Evolutionary conservation across 2,329 filamentous ascomycete species (phyloP), one percentile per base, ranked within the genome.

Genomic region (Fusarium scirpi): DNA sequence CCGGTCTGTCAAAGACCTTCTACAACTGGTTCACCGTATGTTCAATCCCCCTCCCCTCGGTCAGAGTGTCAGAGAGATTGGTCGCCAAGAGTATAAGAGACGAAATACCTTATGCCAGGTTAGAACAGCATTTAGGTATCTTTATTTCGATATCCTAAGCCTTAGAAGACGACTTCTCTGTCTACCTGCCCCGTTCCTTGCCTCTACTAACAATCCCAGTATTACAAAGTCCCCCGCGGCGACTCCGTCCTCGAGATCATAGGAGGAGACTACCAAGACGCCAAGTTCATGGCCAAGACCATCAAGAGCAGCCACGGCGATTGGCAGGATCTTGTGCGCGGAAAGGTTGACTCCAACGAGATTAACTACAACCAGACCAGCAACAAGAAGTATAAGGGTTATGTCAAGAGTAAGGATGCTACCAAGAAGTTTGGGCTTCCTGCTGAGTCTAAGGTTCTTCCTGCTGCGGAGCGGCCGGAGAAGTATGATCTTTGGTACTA

Each of bases 311-410:
- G 80, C 63, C 80, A 83, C 63, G 73, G 65, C 2, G 80, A 76
- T 57, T 83, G 82, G 82, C 55, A 76, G 16, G 77, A 82, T 7
- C 78, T 84, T 3, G 74, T 82, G n/a, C 75, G 65, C 1, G 82
- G 80, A 51, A 75, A 76, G 30, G 79, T 79, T 9, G 72, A 81
- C 56, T 76, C 76, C 9, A 76, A 78, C 16, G 74, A 81, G 68
- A 81, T 83, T 69, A 82, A 79, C 73, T 79, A 76, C 65, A 81
- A 82, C 69, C 82, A 84, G 76, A 84, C 82, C 0, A 78, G 73
- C 34, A 70, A 74, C 45, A 74, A 77, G 5, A 64, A 63, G 11
- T 75, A 74, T 45, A 73, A 72, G 55, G 80, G 78, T 66, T 82
- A 78, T 41, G 47, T 81, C 15, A 56, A 71, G n/a, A 76, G 76